Conservation (phyloP, 1,284 basidiomycete species). For the Sporisorium iseilematis-ciliati region DNA sequence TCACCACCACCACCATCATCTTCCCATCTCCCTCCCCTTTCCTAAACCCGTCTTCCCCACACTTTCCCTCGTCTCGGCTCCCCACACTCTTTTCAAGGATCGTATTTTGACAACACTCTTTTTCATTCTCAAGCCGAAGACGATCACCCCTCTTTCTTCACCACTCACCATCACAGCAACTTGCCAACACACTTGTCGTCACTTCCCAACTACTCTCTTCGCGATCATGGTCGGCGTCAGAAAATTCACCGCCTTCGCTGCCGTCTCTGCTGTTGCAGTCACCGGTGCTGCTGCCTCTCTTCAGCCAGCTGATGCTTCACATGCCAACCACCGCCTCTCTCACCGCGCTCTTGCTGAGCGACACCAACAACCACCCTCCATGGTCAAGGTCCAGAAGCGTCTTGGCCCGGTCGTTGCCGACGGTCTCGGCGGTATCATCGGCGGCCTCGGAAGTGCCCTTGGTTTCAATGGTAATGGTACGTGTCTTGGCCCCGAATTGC, state of each 20-base stretch:
- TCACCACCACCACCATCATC: constrained; percentile 12
- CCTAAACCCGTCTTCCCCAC: constrained; percentile 3
- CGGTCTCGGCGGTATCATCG: constrained; percentile 34
- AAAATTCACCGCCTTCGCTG: constrained; percentile 36
- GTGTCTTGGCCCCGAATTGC: constrained; percentile 9
- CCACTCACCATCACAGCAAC: neutral
- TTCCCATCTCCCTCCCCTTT: neutral
- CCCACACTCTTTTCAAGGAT: constrained; percentile 25
- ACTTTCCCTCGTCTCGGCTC: constrained; percentile 8
- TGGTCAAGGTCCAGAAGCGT: constrained; percentile 51
- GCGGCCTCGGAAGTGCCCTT: constrained; percentile 25
- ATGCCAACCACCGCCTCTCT: constrained; percentile 23
- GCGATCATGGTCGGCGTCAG: constrained; percentile 30
- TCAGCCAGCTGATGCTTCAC: constrained; percentile 27
- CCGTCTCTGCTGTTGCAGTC: constrained; percentile 33
- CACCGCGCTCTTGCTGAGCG: constrained; percentile 31
- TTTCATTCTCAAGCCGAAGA: constrained; percentile 4
- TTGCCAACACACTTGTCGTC: constrained; percentile 1
- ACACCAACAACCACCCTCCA: constrained; percentile 20
- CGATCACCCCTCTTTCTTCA: neutral
- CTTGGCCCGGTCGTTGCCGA: constrained; percentile 14
- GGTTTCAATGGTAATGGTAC: constrained; percentile 44
- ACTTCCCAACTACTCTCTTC: neutral
- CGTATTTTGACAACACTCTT: constrained; percentile 23
- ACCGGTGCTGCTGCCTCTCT: constrained; percentile 32